Evolutionary conservation across 1,284 basidiomycete species (phyloP).

Genomic region (Cutaneotrichosporon curvatum): DNA sequence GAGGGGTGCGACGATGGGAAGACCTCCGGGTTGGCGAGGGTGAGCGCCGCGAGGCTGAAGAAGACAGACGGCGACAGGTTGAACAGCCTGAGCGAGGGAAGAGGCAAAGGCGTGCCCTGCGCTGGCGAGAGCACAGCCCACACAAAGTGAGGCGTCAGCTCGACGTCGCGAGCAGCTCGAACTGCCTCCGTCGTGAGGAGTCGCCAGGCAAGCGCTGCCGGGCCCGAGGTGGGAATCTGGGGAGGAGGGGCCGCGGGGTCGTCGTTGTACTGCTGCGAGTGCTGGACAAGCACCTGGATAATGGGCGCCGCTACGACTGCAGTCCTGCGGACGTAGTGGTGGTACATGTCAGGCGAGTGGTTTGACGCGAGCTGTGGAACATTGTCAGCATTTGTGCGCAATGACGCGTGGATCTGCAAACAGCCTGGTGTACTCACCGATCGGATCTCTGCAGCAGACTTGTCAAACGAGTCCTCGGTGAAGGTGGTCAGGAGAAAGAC

Average conservation of each 20-base stretch:
- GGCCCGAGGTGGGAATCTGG: slow-evolving; percentile 30
- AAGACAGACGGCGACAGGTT: slow-evolving; percentile 37
- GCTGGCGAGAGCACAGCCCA: slow-evolving; percentile 42
- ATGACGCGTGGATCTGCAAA: too few relatives aligned
- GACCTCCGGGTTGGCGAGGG: slow-evolving; percentile 40
- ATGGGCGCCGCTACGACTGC: slow-evolving; percentile 58
- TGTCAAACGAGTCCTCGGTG: slow-evolving; percentile 88
- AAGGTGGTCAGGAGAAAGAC: slow-evolving; percentile 88
- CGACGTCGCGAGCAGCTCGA: slow-evolving; percentile 41
- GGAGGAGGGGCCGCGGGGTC: slow-evolving; percentile 40
- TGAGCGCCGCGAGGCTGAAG: slow-evolving; percentile 39
- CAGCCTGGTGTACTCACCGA: slow-evolving; percentile 75
- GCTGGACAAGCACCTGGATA: slow-evolving; percentile 38
- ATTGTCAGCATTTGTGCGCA: not conserved
- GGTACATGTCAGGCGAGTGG: slow-evolving; percentile 88
- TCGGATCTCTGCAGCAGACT: slow-evolving; percentile 82
- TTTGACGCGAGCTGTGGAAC: slow-evolving; percentile 73
- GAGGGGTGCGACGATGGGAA: slow-evolving; percentile 34
- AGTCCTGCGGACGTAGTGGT: slow-evolving; percentile 88
- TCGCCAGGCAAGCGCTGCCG: slow-evolving; percentile 41
- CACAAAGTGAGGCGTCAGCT: slow-evolving; percentile 43
- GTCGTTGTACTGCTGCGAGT: slow-evolving; percentile 38
- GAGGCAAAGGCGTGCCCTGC: slow-evolving; percentile 37
- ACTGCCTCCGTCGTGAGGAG: slow-evolving; percentile 42
- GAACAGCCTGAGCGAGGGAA: slow-evolving; percentile 40